Evolutionary conservation across 192 early-diverging fungal genomes (phyloP).

Genomic region (Radiomyces spectabilis): DNA sequence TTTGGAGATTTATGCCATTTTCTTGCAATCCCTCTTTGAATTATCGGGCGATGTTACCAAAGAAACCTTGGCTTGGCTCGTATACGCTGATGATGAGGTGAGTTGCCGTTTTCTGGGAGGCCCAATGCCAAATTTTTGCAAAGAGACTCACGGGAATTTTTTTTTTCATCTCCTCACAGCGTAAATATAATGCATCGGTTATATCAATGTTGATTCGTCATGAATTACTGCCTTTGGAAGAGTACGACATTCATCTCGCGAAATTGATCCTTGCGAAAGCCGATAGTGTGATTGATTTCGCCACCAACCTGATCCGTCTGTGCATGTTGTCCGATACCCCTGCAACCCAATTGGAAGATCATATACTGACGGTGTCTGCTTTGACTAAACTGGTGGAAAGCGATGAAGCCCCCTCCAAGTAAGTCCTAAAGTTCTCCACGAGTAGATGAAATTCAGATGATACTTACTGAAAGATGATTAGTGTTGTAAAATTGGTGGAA

Average conservation of each 20-base stretch:
- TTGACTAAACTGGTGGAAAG: no score
- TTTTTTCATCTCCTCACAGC: no score
- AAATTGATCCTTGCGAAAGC: constrained; percentile 78
- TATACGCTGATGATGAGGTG: constrained; percentile 86
- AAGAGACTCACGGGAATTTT: no score
- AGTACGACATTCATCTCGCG: constrained; percentile 82
- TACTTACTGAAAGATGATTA: constrained; percentile 44
- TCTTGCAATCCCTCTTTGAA: constrained; percentile 81
- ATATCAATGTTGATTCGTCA: constrained; percentile 72
- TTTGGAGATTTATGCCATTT: constrained; percentile 71
- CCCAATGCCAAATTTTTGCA: not conserved
- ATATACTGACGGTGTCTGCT: constrained; percentile 1
- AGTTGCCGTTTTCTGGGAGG: not conserved
- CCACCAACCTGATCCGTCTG: constrained; percentile 59
- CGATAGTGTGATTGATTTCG: constrained; percentile 62
- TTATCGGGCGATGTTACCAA: constrained; percentile 65
- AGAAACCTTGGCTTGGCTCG: constrained; percentile 85
- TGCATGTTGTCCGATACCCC: constrained; percentile 46
- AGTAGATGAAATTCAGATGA: constrained; percentile 28
- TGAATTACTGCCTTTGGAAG: constrained; percentile 63
- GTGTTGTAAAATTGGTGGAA: constrained; percentile 27
- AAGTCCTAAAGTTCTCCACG: not conserved
- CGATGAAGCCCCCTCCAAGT: constrained; percentile 56
- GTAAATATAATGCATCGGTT: constrained; percentile 79
- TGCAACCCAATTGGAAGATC: constrained; percentile 21